Conservation (phyloP, 305 asterid species). For the Fraxinus sp. region DNA sequence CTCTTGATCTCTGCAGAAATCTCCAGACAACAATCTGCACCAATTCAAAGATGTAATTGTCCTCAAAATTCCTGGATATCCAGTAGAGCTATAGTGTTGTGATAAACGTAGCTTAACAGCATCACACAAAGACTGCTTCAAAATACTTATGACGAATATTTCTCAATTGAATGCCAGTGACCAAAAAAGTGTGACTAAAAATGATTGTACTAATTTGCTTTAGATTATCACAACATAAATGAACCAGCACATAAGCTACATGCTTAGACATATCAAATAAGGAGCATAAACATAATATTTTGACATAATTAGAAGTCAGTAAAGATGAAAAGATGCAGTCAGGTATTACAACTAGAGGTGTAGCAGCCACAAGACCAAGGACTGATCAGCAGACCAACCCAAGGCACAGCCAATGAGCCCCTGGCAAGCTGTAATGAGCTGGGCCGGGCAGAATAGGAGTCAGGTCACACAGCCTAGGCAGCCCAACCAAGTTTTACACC, state of each 20-base stretch:
- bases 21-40: slow-evolving; percentile 95
- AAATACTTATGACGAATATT: background rate
- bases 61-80: slow-evolving; percentile 1
- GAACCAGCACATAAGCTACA: background rate
- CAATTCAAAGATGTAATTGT: slow-evolving; percentile 18
- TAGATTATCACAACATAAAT: background rate
- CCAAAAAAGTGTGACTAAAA: background rate
- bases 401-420: background rate
- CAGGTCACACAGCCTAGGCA: background rate
- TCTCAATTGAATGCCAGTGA: background rate
- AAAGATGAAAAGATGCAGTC: background rate
- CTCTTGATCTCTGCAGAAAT: slow-evolving; percentile 76
- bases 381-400: background rate
- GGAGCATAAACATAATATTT: background rate
- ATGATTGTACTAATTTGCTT: background rate
- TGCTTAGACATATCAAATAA: background rate
- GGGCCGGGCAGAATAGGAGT: background rate
- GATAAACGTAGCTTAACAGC: background rate
- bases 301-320: background rate
- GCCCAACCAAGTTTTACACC: background rate
- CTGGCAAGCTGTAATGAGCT: background rate
- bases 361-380: background rate
- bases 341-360: background rate
- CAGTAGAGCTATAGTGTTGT: background rate
- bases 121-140: background rate